Evolutionary conservation across 176 grass and related monocot genomes (phyloP).

Genomic region (Zizania latifolia): DNA sequence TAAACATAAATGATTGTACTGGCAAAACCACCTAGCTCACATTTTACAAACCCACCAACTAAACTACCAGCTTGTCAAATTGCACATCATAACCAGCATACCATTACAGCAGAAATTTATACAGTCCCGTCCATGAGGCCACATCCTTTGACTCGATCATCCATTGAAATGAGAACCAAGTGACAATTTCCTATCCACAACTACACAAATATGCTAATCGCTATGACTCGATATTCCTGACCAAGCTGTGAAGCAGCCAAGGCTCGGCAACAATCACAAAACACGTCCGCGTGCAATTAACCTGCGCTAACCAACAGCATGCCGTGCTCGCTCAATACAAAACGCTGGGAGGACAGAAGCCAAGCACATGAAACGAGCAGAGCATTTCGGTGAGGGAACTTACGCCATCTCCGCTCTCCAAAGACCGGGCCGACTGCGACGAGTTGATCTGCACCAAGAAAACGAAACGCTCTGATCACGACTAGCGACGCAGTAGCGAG

Average conservation of each 20-base stretch:
- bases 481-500: not conserved
- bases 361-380: not conserved
- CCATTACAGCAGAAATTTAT: not conserved
- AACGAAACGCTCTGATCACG: not conserved
- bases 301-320: not conserved
- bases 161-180: not conserved
- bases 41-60: not conserved
- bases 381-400: not conserved
- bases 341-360: not conserved
- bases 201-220: not conserved
- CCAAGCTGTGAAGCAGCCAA: not conserved
- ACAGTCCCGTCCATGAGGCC: not conserved
- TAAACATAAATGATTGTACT: not conserved
- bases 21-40: not conserved
- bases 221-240: not conserved
- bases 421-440: not conserved
- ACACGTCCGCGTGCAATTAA: not conserved
- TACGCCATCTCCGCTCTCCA: not conserved
- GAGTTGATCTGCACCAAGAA: not conserved
- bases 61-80: not conserved
- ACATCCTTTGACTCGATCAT: not conserved
- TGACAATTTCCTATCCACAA: not conserved
- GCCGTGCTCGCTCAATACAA: not conserved
- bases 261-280: not conserved
- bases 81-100: not conserved